Base-by-base conservation (phyloP, 2,329 filamentous ascomycete genomes). In the Ophiostoma perfectum region DNA sequence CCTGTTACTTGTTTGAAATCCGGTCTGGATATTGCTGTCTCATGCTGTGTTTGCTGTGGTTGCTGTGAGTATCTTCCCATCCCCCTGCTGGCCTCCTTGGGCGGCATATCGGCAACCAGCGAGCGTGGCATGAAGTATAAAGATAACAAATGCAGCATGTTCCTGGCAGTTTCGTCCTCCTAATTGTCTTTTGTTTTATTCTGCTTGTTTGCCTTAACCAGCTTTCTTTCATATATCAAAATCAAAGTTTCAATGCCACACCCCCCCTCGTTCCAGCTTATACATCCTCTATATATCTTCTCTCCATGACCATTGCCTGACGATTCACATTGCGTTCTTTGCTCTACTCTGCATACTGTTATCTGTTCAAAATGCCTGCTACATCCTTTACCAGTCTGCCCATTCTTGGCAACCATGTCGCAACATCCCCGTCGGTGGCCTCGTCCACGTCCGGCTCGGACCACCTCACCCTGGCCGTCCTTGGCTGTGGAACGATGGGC, bases 401-500 rank as follows among this genome's bases (percentile, higher is more conserved):
- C n/a, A 16, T 58, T 65, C 11, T 66, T 47, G 16, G 44, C 67
- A 36, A 47, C 60, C 47, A 63, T 42, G 58, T 47, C 45, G 45
- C 44, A 38, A 65, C 66, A 39, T 47, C 63, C 41, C 66, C 66
- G 4, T 65, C 64, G 14, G 55, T 47, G 9, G 65, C 58, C 58
- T 65, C 69, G 42, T 68, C 69, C 12, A 49, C 64, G 5, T 65
- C 69, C 2, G 38, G 49, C 49, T 45, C 69, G 4, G 67, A 68
- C 36, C 67, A 68, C 58, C 84, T 93, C 72, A 94, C 90, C 72
- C 83, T 96, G 80, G 86, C 91, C 71, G 86, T 95, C 71, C 83
- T 96, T 69, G 92, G 92, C 74, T 95, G 91, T 78, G 92, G 91
- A 72, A 93, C 88, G 67, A 91, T 96, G 87, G 92, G 92, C 70